Conservation (phyloP, 2,329 filamentous ascomycete genomes). For the Exophiala alcalophila region DNA sequence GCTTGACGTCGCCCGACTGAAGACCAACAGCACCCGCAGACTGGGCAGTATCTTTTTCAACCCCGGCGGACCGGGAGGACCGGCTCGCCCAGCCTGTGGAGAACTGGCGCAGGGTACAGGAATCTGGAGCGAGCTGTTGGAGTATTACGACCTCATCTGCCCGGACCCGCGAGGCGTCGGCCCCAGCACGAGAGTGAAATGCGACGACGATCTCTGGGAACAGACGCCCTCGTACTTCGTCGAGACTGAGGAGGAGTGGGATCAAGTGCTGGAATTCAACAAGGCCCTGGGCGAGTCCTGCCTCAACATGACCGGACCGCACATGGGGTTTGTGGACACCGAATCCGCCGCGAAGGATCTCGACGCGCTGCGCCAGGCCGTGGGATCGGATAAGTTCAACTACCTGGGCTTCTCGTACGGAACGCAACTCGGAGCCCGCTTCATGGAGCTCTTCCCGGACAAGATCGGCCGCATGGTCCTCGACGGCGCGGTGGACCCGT, state of each 20-base stretch:
- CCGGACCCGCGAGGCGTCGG: conserved; percentile 47
- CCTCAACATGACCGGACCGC: conserved; percentile 38
- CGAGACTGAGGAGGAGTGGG: conserved; percentile 10
- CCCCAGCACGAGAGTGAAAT: conserved; percentile 41
- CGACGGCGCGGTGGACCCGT: conserved; percentile 48
- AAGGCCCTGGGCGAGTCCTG: conserved; percentile 42
- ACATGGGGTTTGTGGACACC: conserved; percentile 46
- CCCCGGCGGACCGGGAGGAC: conserved; percentile 38
- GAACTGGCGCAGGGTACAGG: conserved; percentile 1
- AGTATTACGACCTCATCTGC: conserved; percentile 44
- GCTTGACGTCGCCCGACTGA: conserved; percentile 33
- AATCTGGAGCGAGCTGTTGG: conserved; percentile 27
- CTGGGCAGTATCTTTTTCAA: conserved; percentile 38
- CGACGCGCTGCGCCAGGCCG: conserved; percentile 37
- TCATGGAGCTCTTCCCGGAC: conserved; percentile 46
- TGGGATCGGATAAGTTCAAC: conserved; percentile 40
- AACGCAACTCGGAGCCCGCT: conserved; percentile 44
- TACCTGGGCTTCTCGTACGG: conserved; percentile 48
- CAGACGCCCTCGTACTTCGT: conserved; percentile 34
- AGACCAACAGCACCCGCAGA: conserved; percentile 23
- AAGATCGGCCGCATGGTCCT: conserved; percentile 43
- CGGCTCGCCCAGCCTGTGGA: conserved; percentile 13
- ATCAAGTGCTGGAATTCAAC: conserved; percentile 41
- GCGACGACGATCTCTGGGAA: conserved; percentile 40
- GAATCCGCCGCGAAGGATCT: conserved; percentile 37